Conservation (phyloP, 768 basidiomycete species). For the Pleurotus tuber-regium region DNA sequence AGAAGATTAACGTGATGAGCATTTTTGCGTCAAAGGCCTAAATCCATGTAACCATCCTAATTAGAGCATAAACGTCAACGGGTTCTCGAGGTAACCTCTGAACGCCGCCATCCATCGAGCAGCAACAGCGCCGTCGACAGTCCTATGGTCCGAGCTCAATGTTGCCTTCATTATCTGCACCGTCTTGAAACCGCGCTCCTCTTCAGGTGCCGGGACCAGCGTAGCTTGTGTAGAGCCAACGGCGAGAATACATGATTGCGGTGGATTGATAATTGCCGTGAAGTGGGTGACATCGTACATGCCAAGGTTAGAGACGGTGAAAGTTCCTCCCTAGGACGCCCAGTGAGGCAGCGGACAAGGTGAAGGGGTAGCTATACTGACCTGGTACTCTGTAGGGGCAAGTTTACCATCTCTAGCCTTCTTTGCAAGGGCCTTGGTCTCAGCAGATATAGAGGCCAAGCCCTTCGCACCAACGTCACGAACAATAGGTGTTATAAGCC, state of each 20-base stretch:
- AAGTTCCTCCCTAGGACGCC: slow-evolving; percentile 78
- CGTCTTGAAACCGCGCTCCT: slow-evolving; percentile 94
- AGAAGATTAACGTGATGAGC: background rate
- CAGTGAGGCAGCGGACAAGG: background rate
- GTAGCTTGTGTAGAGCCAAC: slow-evolving; percentile 87
- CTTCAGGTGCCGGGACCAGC: slow-evolving; percentile 81
- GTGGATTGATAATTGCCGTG: slow-evolving; percentile 98
- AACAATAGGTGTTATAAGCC: slow-evolving; percentile 96
- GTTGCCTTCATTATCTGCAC: slow-evolving; percentile 94
- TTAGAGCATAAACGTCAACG: slow-evolving; percentile 94
- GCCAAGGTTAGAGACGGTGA: slow-evolving; percentile 98
- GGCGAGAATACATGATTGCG: slow-evolving; percentile 97
- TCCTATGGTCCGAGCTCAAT: slow-evolving; percentile 91
- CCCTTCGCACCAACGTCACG: slow-evolving; percentile 93
- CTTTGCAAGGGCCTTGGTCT: slow-evolving; percentile 89
- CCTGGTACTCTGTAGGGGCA: slow-evolving; percentile 94
- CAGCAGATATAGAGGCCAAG: slow-evolving; percentile 86
- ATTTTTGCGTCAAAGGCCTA: slow-evolving; percentile 8
- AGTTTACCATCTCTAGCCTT: slow-evolving; percentile 98
- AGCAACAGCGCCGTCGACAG: slow-evolving; percentile 94
- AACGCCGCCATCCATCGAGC: slow-evolving; percentile 92
- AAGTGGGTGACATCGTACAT: slow-evolving; percentile 97
- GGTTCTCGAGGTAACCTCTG: slow-evolving; percentile 96
- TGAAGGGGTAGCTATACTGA: slow-evolving; percentile 23
- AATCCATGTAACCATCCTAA: slow-evolving; percentile 13